These are phyloP conservation scores for Tieghemiomyces parasiticus DNA, from an alignment of 192 early-diverging fungal genomes.

Conservation along the genomic window DNA sequence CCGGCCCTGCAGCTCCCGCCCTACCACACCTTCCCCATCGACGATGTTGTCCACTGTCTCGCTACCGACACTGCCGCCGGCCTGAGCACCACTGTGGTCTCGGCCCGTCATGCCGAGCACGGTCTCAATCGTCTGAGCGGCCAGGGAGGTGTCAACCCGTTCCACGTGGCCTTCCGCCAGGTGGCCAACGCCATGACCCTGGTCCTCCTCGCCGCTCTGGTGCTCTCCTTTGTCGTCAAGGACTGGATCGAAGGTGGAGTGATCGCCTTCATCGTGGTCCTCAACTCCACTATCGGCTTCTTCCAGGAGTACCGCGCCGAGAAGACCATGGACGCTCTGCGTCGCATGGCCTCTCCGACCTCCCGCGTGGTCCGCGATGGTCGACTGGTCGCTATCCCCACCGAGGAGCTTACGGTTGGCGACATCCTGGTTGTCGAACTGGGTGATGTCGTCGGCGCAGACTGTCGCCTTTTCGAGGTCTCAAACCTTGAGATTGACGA, in stretches of 20 bases:
- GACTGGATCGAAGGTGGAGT: constrained; percentile 64
- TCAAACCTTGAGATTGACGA: constrained; percentile 89
- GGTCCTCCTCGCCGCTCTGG: constrained; percentile 46
- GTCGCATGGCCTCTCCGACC: constrained; percentile 75
- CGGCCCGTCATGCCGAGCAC: constrained; percentile 22
- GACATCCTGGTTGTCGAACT: constrained; percentile 86
- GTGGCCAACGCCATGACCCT: constrained; percentile 48
- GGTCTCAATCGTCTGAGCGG: constrained; percentile 52
- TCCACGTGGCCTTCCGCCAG: constrained; percentile 45
- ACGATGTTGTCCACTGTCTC: constrained; percentile 15
- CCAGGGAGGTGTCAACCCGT: constrained; percentile 43
- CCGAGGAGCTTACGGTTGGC: constrained; percentile 70
- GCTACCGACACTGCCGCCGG: constrained; percentile 25
- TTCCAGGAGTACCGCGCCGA: constrained; percentile 91
- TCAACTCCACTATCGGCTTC: constrained; percentile 88
- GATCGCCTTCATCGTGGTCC: constrained; percentile 59
- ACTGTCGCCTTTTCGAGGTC: constrained; percentile 65
- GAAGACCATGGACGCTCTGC: constrained; percentile 85
- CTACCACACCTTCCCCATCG: constrained; percentile 18
- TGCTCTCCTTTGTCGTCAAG: constrained; percentile 44
- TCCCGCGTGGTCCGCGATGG: constrained; percentile 78
- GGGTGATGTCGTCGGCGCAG: constrained; percentile 89
- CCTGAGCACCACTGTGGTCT: constrained; percentile 28
- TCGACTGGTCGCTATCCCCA: constrained; percentile 50
- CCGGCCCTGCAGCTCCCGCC: too few species aligned